Conservation (phyloP, 495 filamentous ascomycete species). For the Aspergillus sparsus region DNA sequence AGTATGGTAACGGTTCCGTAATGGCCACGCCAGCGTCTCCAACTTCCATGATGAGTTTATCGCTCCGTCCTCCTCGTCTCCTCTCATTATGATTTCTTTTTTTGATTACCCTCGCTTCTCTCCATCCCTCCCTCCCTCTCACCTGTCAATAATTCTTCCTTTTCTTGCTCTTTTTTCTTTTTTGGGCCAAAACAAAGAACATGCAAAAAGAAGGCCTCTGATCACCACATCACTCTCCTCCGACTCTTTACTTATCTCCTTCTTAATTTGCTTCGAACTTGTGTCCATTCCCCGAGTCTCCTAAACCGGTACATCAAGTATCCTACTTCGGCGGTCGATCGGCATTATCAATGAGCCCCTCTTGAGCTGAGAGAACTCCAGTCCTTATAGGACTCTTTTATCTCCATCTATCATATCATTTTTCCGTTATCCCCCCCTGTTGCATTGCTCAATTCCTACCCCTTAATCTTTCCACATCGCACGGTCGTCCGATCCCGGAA, state of each 20-base stretch:
- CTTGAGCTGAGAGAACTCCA: conserved; percentile 9
- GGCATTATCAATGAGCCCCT: conserved; percentile 21
- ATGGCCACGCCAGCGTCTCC: conserved; percentile 30
- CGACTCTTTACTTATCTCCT: neutral
- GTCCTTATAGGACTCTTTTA: conserved; percentile 15
- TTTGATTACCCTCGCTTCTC: conserved; percentile 27
- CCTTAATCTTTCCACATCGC: neutral
- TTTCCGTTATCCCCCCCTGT: neutral
- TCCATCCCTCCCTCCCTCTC: conserved; percentile 36
- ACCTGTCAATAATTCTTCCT: conserved; percentile 23
- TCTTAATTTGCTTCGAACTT: neutral
- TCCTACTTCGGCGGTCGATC: conserved; percentile 30
- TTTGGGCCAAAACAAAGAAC: too few relatives aligned
- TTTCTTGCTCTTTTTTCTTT: neutral
- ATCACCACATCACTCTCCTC: neutral
- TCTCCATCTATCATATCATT: conserved; percentile 29
- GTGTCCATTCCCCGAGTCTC: neutral
- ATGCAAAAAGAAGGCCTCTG: neutral
- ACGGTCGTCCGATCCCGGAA: conserved; percentile 3
- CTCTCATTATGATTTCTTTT: neutral
- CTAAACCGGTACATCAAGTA: neutral
- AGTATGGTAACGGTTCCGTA: neutral
- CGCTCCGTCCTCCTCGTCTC: conserved; percentile 9
- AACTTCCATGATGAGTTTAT: neutral
- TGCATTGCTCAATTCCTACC: neutral